These are phyloP conservation scores for Phaffia rhodozyma DNA, from an alignment of 1,284 basidiomycete species.

Conservation along the genomic window DNA sequence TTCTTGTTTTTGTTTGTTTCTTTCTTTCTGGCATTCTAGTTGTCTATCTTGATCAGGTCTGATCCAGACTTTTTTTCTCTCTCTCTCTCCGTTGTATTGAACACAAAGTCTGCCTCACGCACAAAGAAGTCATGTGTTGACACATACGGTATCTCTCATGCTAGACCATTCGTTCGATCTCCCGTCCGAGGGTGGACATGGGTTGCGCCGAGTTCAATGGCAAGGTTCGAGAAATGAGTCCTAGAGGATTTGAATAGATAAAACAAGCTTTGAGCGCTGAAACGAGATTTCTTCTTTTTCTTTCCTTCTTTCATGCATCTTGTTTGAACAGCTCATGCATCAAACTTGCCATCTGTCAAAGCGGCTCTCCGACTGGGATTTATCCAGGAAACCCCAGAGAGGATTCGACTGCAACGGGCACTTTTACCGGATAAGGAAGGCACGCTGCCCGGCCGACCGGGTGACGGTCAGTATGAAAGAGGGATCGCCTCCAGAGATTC, in stretches of 20 bases:
- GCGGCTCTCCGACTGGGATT: background rate
- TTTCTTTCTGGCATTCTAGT: no score
- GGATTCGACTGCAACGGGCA: background rate
- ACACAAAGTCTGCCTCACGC: background rate
- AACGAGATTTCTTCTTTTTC: no score
- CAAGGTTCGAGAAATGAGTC: background rate
- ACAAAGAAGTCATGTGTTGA: slow-evolving; percentile 5
- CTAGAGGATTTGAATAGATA: no score
- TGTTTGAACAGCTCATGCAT: background rate
- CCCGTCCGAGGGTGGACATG: slow-evolving; percentile 2
- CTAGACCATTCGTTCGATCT: background rate
- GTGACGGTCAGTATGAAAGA: background rate
- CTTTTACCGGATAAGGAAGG: background rate
- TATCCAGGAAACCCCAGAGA: background rate
- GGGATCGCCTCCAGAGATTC: no score
- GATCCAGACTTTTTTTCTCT: background rate
- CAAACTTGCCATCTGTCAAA: background rate
- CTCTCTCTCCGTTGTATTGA: background rate
- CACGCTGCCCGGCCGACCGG: background rate
- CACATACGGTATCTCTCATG: slow-evolving; percentile 9
- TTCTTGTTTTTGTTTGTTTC: no score
- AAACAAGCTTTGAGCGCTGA: no score
- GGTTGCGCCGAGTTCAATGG: slow-evolving; percentile 4
- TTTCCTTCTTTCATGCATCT: background rate
- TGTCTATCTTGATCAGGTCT: no score